These are phyloP conservation scores for Aspergillus incahuasiensis DNA, from an alignment of 495 filamentous ascomycete genomes.

Conservation along the genomic window DNA sequence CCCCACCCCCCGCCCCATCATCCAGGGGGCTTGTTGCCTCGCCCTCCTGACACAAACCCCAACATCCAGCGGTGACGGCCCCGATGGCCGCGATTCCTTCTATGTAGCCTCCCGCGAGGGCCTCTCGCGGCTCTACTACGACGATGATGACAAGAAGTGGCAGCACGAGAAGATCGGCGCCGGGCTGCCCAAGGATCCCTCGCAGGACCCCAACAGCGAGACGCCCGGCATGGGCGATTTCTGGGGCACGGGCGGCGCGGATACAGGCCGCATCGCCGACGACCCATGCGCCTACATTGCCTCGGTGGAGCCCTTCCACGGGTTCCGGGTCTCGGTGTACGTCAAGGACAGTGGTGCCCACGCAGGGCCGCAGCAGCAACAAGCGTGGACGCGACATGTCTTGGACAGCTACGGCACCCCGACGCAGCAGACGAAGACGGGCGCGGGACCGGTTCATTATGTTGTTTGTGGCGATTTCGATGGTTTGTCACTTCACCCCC, in stretches of 20 bases:
- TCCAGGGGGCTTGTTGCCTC: no score
- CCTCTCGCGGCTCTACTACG: background rate
- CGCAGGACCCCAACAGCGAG: background rate
- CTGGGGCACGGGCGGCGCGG: constrained; percentile 1
- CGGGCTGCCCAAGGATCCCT: background rate
- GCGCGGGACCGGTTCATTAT: background rate
- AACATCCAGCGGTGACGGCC: background rate
- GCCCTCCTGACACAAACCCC: no score
- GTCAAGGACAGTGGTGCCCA: background rate
- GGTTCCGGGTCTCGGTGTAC: background rate
- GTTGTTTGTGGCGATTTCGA: constrained; percentile 1
- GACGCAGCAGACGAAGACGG: background rate
- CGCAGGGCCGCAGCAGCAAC: no score
- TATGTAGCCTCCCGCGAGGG: background rate
- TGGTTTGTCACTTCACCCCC: background rate
- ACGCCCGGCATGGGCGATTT: background rate
- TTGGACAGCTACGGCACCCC: background rate
- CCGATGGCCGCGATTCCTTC: background rate
- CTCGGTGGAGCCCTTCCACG: background rate
- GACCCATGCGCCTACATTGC: constrained; percentile 2
- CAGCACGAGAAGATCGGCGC: background rate
- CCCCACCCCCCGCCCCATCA: no score
- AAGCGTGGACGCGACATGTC: constrained; percentile 4
- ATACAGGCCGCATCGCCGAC: background rate
- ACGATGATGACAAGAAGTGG: background rate